These are phyloP conservation scores for Talaromyces atroroseus DNA, from an alignment of 2,329 filamentous ascomycete genomes.

Conservation along the genomic window DNA sequence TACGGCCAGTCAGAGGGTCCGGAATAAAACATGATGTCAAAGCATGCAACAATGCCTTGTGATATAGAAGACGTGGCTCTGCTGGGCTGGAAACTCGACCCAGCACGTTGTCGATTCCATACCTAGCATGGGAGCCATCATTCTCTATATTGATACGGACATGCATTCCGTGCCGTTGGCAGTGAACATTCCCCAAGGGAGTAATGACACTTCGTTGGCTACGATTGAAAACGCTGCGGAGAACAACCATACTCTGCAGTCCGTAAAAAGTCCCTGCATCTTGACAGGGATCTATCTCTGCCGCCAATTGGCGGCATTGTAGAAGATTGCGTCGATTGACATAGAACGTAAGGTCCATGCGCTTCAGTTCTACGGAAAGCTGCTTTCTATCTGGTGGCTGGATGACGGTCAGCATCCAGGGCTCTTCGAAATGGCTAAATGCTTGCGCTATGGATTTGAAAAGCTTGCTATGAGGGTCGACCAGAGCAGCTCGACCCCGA, in stretches of 20 bases:
- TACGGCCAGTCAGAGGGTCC: slow-evolving; percentile 54
- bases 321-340: slow-evolving; percentile 47
- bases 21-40: slow-evolving; percentile 54
- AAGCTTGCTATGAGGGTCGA: slow-evolving; percentile 46
- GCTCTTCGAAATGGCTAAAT: slow-evolving; percentile 48
- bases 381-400: slow-evolving; percentile 36
- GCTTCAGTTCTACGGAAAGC: slow-evolving; percentile 47
- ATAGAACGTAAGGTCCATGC: slow-evolving; percentile 50
- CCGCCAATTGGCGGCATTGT: slow-evolving; percentile 44
- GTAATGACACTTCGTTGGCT: slow-evolving; percentile 49
- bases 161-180: slow-evolving; percentile 35
- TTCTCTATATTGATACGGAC: slow-evolving; percentile 37
- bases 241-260: slow-evolving; percentile 53
- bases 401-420: slow-evolving; percentile 40
- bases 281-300: slow-evolving; percentile 53
- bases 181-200: slow-evolving; percentile 40
- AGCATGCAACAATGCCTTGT: slow-evolving; percentile 56
- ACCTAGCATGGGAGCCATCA: slow-evolving; percentile 43
- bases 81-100: slow-evolving; percentile 53
- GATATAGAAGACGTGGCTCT: slow-evolving; percentile 51
- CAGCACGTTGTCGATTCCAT: slow-evolving; percentile 50
- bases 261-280: slow-evolving; percentile 58
- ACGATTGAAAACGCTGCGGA: no score
- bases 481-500: slow-evolving; percentile 28
- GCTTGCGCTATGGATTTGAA: slow-evolving; percentile 38